These are phyloP conservation scores for Barbatosphaeria neglecta DNA, from an alignment of 495 filamentous ascomycete species.

Conservation along the genomic window DNA sequence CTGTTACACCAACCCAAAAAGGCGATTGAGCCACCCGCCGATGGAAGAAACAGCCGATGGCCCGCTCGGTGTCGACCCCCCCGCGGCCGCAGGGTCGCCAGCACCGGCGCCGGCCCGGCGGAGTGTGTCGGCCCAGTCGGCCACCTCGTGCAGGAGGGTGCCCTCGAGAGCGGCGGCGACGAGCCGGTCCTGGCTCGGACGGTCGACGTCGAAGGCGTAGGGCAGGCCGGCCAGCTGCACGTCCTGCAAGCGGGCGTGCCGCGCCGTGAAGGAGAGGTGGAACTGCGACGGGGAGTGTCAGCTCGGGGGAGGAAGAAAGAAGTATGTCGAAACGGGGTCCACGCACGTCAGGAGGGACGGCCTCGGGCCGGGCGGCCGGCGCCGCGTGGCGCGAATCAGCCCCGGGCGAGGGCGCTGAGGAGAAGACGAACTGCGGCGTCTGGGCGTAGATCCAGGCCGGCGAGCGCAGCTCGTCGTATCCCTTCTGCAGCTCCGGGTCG, in stretches of 20 bases:
- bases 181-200: constrained; percentile 2
- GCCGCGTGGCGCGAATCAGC: constrained; percentile 45
- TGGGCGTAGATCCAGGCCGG: constrained; percentile 69
- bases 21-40: constrained; percentile 22
- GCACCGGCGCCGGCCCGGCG: constrained; percentile 1
- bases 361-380: constrained; percentile 30
- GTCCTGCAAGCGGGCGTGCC: constrained; percentile 28
- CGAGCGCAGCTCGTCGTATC: constrained; percentile 56
- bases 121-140: constrained; percentile 21
- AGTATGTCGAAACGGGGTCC: not conserved
- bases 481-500: constrained; percentile 33
- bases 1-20: constrained; percentile 17
- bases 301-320: not conserved
- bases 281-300: constrained; percentile 9
- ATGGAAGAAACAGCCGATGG: constrained; percentile 4
- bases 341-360: constrained; percentile 15
- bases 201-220: constrained; percentile 3
- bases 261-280: constrained; percentile 18
- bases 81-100: not conserved
- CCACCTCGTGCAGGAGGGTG: constrained; percentile 26
- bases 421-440: constrained; percentile 74
- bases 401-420: constrained; percentile 36
- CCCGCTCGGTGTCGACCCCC: too few species aligned
- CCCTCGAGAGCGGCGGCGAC: constrained; percentile 11
- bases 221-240: constrained; percentile 8